A percentile compares a stretch with the other conserved stretches of the same genome.
These are phyloP conservation scores for Eucalyptus curtisii DNA, from an alignment of 345 rosid genomes.

Conservation along the genomic window DNA sequence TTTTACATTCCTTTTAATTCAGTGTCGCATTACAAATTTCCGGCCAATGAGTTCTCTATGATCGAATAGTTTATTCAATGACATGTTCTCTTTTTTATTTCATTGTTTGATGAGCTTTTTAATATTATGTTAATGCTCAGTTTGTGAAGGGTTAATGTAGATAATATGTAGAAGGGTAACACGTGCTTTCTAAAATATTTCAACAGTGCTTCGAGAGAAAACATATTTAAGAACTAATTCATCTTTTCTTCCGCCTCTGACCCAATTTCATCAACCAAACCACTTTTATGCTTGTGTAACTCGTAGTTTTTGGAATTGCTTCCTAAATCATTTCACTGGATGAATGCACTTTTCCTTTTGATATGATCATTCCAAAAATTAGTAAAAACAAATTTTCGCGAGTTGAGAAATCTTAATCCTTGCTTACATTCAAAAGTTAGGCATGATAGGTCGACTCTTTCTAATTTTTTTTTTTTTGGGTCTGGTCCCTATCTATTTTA, in stretches of 20 bases:
- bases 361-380: not conserved
- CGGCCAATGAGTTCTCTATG: no score
- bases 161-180: not conserved
- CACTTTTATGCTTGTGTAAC: not conserved
- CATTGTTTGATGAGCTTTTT: no score
- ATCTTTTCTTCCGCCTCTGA: not conserved
- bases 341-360: not conserved
- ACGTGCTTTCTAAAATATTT: accelerated
- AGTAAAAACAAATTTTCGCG: not conserved
- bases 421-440: not conserved
- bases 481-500: no score
- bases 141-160: accelerated
- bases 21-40: no score
- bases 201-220: not conserved
- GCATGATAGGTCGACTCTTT: not conserved
- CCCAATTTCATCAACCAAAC: not conserved
- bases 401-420: not conserved
- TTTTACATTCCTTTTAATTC: no score
- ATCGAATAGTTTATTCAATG: no score
- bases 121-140: accelerated
- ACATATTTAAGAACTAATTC: not conserved
- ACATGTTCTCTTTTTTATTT: no score
- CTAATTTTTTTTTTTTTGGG: not conserved
- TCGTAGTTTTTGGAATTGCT: not conserved
- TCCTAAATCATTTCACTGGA: not conserved